phyloP scores from a whole-genome alignment of 2,329 filamentous ascomycete species.

The Cladorrhinum sp. region DNA sequence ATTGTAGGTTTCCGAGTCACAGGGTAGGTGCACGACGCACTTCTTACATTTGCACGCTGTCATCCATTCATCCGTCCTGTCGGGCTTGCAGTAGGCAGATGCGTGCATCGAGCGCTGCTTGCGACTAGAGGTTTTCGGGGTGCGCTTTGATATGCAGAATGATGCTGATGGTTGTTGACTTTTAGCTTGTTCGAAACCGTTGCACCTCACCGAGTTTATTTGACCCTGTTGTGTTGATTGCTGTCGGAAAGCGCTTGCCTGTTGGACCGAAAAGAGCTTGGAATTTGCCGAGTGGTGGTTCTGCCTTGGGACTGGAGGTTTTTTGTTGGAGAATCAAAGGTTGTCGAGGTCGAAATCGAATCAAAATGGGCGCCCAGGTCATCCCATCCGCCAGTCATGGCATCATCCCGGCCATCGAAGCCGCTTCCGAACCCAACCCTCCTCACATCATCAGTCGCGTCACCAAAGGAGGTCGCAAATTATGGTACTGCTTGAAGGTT shows the following conservation, averaged over 20 bases:
- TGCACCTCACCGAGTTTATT: background rate
- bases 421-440: slow-evolving; percentile 13
- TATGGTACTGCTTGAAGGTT: slow-evolving; percentile 80
- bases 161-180: slow-evolving; percentile 11
- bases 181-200: background rate
- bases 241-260: too few species aligned
- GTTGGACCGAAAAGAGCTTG: background rate
- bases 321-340: background rate
- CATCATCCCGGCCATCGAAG: slow-evolving; percentile 23
- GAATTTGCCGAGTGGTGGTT: background rate
- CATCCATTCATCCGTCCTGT: slow-evolving; percentile 4
- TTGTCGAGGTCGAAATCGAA: background rate
- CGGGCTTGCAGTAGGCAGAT: background rate
- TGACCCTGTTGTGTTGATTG: too few species aligned
- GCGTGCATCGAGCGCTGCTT: background rate
- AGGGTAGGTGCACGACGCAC: slow-evolving; percentile 13
- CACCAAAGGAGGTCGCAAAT: slow-evolving; percentile 70
- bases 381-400: slow-evolving; percentile 25
- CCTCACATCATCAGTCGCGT: slow-evolving; percentile 43
- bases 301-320: background rate
- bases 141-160: slow-evolving; percentile 1
- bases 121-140: slow-evolving; percentile 3
- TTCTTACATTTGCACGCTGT: slow-evolving; percentile 11
- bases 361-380: slow-evolving; percentile 26
- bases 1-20: slow-evolving; percentile 8